phyloP scores from a whole-genome alignment of 495 filamentous ascomycete species.

The Aspergillus ostianus region DNA sequence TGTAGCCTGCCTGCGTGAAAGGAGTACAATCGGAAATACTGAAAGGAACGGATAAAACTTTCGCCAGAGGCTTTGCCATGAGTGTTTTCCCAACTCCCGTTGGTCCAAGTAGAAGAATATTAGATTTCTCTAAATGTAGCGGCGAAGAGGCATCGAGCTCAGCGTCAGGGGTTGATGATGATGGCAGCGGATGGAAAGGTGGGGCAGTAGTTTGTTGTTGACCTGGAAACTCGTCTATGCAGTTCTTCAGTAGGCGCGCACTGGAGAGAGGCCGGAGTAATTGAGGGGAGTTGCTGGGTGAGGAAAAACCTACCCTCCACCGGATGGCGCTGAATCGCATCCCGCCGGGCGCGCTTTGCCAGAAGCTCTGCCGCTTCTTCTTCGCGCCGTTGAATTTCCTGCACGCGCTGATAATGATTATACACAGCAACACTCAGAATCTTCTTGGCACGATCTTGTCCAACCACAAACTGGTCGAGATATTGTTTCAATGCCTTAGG shows the following conservation, averaged over 20 bases:
- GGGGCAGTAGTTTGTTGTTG: slow-evolving; percentile 61
- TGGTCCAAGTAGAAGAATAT: slow-evolving; percentile 87
- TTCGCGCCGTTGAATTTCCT: slow-evolving; percentile 70
- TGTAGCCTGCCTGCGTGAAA: slow-evolving; percentile 96
- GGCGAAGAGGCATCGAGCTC: slow-evolving; percentile 55
- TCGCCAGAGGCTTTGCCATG: slow-evolving; percentile 81
- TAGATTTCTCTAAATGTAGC: slow-evolving; percentile 90
- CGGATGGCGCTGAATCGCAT: slow-evolving; percentile 46
- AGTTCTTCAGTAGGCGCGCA: slow-evolving; percentile 2
- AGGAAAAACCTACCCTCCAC: slow-evolving; percentile 51
- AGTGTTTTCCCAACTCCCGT: slow-evolving; percentile 97
- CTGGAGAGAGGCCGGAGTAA: background rate
- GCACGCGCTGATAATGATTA: slow-evolving; percentile 91
- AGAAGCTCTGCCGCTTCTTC: slow-evolving; percentile 70
- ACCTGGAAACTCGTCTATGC: slow-evolving; percentile 75
- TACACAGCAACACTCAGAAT: slow-evolving; percentile 91
- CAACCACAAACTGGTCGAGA: slow-evolving; percentile 93
- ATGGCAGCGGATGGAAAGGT: slow-evolving; percentile 25
- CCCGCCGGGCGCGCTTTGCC: slow-evolving; percentile 48
- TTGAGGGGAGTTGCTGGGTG: slow-evolving; percentile 4
- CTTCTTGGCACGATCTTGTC: slow-evolving; percentile 95
- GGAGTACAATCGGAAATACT: slow-evolving; percentile 97
- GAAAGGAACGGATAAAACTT: slow-evolving; percentile 87
- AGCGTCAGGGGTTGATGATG: slow-evolving; percentile 27
- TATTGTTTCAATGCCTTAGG: slow-evolving; percentile 81